Conservation (phyloP, 2,329 filamentous ascomycete genomes). For the Ascochyta pisi region DNA sequence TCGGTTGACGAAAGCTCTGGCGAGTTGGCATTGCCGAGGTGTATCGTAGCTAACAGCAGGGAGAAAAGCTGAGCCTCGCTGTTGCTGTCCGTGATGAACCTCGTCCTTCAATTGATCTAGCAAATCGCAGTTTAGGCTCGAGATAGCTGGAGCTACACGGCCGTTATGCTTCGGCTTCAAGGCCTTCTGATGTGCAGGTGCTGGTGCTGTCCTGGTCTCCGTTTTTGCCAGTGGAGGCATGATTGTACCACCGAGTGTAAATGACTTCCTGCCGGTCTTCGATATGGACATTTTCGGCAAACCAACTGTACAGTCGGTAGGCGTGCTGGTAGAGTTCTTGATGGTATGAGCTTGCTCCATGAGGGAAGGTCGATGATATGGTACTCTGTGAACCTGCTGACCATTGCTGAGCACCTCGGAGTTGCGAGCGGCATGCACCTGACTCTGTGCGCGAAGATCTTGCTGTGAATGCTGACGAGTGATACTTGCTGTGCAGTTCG, state of each 20-base stretch:
- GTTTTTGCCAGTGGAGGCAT: neutral
- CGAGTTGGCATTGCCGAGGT: constrained; percentile 19
- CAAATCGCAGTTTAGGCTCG: constrained; percentile 36
- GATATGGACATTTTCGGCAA: constrained; percentile 20
- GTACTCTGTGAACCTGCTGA: constrained; percentile 39
- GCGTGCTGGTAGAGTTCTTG: constrained; percentile 2
- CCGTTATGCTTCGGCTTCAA: neutral
- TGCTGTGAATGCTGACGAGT: constrained; percentile 22
- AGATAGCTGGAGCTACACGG: constrained; percentile 17
- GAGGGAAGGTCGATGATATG: constrained; percentile 25
- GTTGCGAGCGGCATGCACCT: constrained; percentile 12
- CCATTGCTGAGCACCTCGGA: constrained; percentile 32
- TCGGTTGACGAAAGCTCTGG: constrained; percentile 37
- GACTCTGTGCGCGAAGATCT: constrained; percentile 4
- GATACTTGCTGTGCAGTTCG: constrained; percentile 11
- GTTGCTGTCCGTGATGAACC: constrained; percentile 21
- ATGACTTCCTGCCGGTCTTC: constrained; percentile 31
- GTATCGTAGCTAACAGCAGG: constrained; percentile 30
- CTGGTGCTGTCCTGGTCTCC: neutral
- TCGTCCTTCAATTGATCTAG: constrained; percentile 41
- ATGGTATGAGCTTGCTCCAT: constrained; percentile 9
- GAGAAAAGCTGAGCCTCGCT: constrained; percentile 19
- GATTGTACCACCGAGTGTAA: constrained; percentile 20
- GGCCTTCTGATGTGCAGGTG: neutral
- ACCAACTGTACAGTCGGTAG: constrained; percentile 16